Percentiles rank a stretch among this genome's conserved stretches.
phyloP scores from a whole-genome alignment of 352 stramenopile genomes.

The Nothophytophthora sp. region DNA sequence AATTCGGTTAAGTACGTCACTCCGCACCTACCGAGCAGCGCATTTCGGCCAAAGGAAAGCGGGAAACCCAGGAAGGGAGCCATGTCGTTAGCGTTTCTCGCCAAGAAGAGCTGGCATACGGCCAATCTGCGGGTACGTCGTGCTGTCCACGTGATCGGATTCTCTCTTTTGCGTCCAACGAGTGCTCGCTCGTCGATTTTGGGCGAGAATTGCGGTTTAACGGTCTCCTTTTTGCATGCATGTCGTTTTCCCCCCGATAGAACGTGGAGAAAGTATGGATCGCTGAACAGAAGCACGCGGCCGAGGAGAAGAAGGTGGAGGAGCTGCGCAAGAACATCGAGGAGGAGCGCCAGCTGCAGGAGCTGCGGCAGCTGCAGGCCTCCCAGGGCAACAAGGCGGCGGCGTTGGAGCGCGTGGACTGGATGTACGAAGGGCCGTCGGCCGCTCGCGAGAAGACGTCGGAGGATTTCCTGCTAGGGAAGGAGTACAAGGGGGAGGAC shows the following conservation, averaged over 20 bases:
- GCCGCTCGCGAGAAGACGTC: constrained; percentile 58
- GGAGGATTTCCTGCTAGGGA: constrained; percentile 95
- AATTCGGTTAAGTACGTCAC: too few relatives aligned
- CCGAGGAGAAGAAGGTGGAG: constrained; percentile 92
- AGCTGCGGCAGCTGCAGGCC: constrained; percentile 92
- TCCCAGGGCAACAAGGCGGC: constrained; percentile 79
- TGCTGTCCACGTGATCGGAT: background rate
- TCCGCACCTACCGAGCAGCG: too few relatives aligned
- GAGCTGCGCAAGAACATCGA: constrained; percentile 97
- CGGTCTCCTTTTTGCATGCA: constrained; percentile 6
- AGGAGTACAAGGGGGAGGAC: constrained; percentile 73
- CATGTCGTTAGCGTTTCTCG: constrained; percentile 93
- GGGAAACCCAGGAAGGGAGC: background rate
- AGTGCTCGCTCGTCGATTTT: background rate
- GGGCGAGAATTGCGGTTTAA: background rate
- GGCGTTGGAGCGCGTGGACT: constrained; percentile 90
- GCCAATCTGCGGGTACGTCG: constrained; percentile 89
- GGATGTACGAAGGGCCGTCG: constrained; percentile 97
- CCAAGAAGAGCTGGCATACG: constrained; percentile 98
- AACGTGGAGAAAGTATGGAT: constrained; percentile 99
- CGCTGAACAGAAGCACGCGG: constrained; percentile 94
- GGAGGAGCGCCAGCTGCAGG: constrained; percentile 95
- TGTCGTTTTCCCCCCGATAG: constrained; percentile 22
- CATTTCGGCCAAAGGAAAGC: background rate
- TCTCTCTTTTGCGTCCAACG: background rate